phyloP scores from a whole-genome alignment of 1,284 basidiomycete genomes.

The Tilletia walkeri region DNA sequence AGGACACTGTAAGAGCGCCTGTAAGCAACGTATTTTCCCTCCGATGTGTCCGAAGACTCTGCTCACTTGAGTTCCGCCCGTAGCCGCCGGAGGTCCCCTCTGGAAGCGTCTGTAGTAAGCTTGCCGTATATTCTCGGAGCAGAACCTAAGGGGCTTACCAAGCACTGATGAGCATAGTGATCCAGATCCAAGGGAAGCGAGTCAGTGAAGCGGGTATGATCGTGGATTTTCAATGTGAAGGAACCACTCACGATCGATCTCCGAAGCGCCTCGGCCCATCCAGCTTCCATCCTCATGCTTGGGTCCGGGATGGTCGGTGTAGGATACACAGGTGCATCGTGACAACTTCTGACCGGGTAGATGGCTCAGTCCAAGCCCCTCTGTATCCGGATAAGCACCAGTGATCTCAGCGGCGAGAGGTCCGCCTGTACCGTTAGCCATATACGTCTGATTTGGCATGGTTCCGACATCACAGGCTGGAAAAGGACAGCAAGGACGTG shows the following conservation, averaged over 20 bases:
- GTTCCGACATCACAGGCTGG: slow-evolving; percentile 49
- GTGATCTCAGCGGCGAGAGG: slow-evolving; percentile 4
- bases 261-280: slow-evolving; percentile 67
- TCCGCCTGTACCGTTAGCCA: background rate
- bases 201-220: too few species aligned
- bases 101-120: background rate
- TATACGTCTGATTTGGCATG: slow-evolving; percentile 32
- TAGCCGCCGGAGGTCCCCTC: background rate
- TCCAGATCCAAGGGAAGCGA: too few species aligned
- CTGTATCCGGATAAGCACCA: background rate
- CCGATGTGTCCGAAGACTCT: too few species aligned
- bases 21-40: too few species aligned
- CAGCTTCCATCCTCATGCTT: slow-evolving; percentile 66
- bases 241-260: slow-evolving; percentile 61
- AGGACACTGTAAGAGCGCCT: too few species aligned
- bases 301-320: slow-evolving; percentile 79
- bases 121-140: background rate
- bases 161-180: background rate
- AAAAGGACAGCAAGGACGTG: background rate
- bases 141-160: background rate
- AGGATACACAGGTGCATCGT: slow-evolving; percentile 67
- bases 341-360: slow-evolving; percentile 67
- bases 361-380: background rate
- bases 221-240: too few species aligned
- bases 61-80: slow-evolving; percentile 3